A percentile compares a stretch with the other conserved stretches of the same genome.
Evolutionary conservation across 768 basidiomycete species (phyloP).

Genomic region (Mycena epipterygia): DNA sequence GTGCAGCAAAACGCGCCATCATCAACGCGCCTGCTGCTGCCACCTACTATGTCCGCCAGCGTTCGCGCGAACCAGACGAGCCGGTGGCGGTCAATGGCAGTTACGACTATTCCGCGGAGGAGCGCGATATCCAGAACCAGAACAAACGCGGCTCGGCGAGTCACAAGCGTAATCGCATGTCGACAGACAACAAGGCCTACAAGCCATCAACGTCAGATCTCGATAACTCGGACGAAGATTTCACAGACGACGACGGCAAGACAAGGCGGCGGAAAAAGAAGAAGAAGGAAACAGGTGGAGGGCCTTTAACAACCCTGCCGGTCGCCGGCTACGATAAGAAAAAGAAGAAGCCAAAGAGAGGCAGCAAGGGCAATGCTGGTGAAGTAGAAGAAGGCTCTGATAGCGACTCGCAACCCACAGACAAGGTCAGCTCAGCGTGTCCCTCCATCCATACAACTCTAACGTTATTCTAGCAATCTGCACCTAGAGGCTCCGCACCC

Average conservation of each 20-base stretch:
- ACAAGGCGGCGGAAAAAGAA: constrained; percentile 69
- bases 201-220: constrained; percentile 74
- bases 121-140: constrained; percentile 69
- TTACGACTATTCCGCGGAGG: constrained; percentile 86
- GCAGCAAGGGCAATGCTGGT: constrained; percentile 60
- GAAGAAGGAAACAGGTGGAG: constrained; percentile 65
- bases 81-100: constrained; percentile 58
- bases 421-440: constrained; percentile 46
- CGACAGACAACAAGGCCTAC: constrained; percentile 86
- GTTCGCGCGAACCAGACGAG: constrained; percentile 69
- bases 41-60: constrained; percentile 76
- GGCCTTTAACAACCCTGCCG: constrained; percentile 76
- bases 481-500: constrained; percentile 58
- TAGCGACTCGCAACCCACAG: constrained; percentile 50
- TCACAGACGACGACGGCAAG: constrained; percentile 64
- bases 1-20: constrained; percentile 64
- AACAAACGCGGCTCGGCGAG: constrained; percentile 43
- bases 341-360: constrained; percentile 65
- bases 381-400: constrained; percentile 67
- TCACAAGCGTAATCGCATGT: constrained; percentile 73
- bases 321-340: constrained; percentile 75
- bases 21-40: constrained; percentile 57
- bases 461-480: constrained; percentile 39
- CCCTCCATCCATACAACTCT: constrained; percentile 5
- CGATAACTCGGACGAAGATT: constrained; percentile 75